A percentile compares a stretch with the other conserved stretches of the same genome.
Conservation (phyloP, 2,329 filamentous ascomycete genomes). For the Penicillium occitanis region DNA sequence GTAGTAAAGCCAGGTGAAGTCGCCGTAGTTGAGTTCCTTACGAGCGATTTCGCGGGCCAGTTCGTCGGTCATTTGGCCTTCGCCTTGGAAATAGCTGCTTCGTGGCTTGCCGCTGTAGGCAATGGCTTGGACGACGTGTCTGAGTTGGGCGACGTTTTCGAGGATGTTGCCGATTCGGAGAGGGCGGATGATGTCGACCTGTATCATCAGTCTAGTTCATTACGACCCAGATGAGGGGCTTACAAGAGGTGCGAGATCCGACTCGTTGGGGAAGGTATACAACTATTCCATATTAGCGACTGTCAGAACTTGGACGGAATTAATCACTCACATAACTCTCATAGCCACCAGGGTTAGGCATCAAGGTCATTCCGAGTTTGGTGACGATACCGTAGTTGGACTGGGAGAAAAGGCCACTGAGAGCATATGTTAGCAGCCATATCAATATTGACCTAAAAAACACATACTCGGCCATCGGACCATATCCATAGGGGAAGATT, state of each 20-base stretch:
- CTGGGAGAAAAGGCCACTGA: conserved; percentile 25
- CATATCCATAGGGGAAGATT: conserved; percentile 23
- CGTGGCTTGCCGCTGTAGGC: conserved; percentile 38
- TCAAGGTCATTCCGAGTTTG: conserved; percentile 28
- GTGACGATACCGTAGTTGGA: conserved; percentile 27
- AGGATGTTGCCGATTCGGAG: conserved; percentile 27
- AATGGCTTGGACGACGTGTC: conserved; percentile 35
- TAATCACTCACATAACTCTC: neutral
- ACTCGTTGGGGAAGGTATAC: conserved; percentile 22
- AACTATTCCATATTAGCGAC: neutral
- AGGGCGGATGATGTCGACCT: conserved; percentile 42
- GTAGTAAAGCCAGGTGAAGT: conserved; percentile 40
- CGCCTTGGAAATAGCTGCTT: conserved; percentile 33
- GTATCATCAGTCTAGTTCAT: conserved; percentile 30
- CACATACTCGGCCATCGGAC: conserved; percentile 19
- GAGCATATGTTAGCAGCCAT: neutral
- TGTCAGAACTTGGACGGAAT: neutral
- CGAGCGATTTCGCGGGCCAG: conserved; percentile 33
- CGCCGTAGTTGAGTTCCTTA: conserved; percentile 32
- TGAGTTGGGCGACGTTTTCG: conserved; percentile 38
- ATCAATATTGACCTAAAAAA: too few relatives aligned
- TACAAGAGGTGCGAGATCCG: conserved; percentile 22
- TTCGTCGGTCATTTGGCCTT: conserved; percentile 35
- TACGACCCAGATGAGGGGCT: neutral
- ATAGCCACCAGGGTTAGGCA: conserved; percentile 21